phyloP scores from a whole-genome alignment of 768 basidiomycete species.

The Harrya chromipes region DNA sequence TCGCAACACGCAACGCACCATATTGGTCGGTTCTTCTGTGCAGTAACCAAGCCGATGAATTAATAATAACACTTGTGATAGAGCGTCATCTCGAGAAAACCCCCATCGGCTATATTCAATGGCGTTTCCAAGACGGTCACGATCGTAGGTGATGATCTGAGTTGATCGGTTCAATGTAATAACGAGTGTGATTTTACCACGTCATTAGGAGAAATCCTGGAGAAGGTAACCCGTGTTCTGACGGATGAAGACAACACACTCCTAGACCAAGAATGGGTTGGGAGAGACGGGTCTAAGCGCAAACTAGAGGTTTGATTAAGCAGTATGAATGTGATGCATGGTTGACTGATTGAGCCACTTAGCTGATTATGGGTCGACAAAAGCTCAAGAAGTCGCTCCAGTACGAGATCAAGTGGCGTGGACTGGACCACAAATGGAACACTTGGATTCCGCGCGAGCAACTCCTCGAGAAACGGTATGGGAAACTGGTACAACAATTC shows the following conservation, averaged over 20 bases:
- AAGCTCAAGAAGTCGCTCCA: conserved; percentile 95
- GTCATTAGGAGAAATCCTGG: conserved; percentile 73
- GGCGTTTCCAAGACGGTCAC: conserved; percentile 98
- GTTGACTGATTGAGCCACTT: conserved; percentile 14
- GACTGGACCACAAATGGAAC: conserved; percentile 82
- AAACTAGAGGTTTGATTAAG: conserved; percentile 74
- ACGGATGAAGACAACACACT: conserved; percentile 80
- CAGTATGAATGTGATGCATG: conserved; percentile 7
- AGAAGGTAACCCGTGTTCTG: conserved; percentile 88
- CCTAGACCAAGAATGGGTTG: conserved; percentile 84
- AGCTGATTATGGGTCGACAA: conserved; percentile 91
- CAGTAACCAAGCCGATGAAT: conserved; percentile 10
- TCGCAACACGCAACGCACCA: conserved; percentile 99
- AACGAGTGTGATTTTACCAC: conserved; percentile 11
- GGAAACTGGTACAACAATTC: conserved; percentile 88
- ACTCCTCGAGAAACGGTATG: conserved; percentile 80
- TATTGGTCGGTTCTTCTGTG: conserved; percentile 51
- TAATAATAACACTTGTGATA: conserved; percentile 30
- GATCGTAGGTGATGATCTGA: conserved; percentile 62
- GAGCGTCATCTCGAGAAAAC: conserved; percentile 96
- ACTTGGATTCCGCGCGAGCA: conserved; percentile 91
- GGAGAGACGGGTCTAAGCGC: conserved; percentile 85
- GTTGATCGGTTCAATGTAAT: conserved; percentile 6
- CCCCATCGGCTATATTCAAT: conserved; percentile 95
- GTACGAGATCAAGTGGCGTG: conserved; percentile 89